These are phyloP conservation scores for Aspergillus diversus DNA, from an alignment of 495 filamentous ascomycete genomes.

Conservation along the genomic window DNA sequence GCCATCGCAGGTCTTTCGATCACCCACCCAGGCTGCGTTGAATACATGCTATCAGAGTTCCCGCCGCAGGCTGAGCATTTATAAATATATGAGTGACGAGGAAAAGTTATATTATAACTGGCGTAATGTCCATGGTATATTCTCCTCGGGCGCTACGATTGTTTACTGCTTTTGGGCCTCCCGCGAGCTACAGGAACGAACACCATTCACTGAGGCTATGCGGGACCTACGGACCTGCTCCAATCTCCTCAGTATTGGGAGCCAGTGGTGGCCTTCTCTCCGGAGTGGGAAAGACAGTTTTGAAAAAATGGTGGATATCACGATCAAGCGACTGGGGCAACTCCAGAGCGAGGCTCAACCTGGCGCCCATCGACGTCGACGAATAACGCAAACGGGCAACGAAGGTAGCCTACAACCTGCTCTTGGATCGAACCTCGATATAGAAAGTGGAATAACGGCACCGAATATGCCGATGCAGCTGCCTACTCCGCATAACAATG, in stretches of 20 bases:
- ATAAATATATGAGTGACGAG: conserved; percentile 21
- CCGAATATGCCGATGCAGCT: not conserved
- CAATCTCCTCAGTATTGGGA: conserved; percentile 33
- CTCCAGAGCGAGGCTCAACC: not conserved
- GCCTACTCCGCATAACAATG: not conserved
- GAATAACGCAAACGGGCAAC: not conserved
- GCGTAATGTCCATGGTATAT: conserved; percentile 34
- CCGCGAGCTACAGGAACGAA: conserved; percentile 20
- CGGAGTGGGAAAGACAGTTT: conserved; percentile 31
- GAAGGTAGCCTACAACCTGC: not conserved
- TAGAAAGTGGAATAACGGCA: not conserved
- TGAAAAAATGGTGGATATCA: conserved; percentile 31
- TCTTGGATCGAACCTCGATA: not conserved
- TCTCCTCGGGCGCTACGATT: conserved; percentile 31
- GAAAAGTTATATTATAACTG: conserved; percentile 29
- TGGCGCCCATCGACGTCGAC: conserved; percentile 8
- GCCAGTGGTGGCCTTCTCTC: conserved; percentile 35
- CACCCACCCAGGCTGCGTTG: conserved; percentile 24
- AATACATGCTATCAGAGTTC: conserved; percentile 25
- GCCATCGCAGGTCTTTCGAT: conserved; percentile 28
- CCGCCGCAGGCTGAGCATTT: conserved; percentile 26
- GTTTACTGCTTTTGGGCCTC: conserved; percentile 32
- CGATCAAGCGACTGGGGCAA: conserved; percentile 25
- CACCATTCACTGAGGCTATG: conserved; percentile 27
- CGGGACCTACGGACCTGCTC: conserved; percentile 33